Base-by-base conservation (phyloP, 2,329 filamentous ascomycete species). In the Colletotrichum sp. region DNA sequence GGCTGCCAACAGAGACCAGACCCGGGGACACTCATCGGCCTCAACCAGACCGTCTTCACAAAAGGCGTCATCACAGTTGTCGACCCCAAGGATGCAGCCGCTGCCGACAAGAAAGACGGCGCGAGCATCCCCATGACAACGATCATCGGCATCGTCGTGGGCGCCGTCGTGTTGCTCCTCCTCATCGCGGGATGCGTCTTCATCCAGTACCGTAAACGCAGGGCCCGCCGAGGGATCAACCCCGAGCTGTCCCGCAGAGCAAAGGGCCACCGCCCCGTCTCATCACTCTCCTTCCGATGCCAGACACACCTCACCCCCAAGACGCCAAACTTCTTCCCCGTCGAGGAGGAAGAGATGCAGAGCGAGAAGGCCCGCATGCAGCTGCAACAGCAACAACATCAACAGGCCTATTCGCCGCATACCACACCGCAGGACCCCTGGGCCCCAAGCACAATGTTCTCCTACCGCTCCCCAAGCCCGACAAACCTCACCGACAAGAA, bases 261-360 rank as follows among this genome's bases (percentile, higher is more conserved):
- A 16, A 60, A 70, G 24, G 77, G 79, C 18, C 81, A 84, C 76
- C 85, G 83, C 16, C 84, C 84, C n/a, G 80, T 81, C 16, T 90
- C 89, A 0, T 86, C 87, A 6, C 84, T 90, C 32, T 89, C 88
- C 3, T 91, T 90, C 81, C 86, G 86, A 36, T 90, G 89, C 82
- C 87, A 89, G 73, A 86, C 88, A 1, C 86, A 86, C 69, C 80
- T 88, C 28, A 84, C 84, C 10, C 85, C 85, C 2, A 80, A 83
- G 18, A 86, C 85, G 1, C 85, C 87, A 0, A 80, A 81, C 49
- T 85, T 86, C 79, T 85, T 85, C 79, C 80, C 79, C 6, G 80
- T 81, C 6, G 82, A 82, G 32, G 82, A 83, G 16, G 83, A 84
- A 52, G 72, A 75, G 16, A 67, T 57, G 62, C 72, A 69, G 10